Percentiles rank a stretch among this genome's conserved stretches.
These are phyloP conservation scores for Fusarium compactum DNA, from an alignment of 2,329 filamentous ascomycete genomes.

Conservation along the genomic window DNA sequence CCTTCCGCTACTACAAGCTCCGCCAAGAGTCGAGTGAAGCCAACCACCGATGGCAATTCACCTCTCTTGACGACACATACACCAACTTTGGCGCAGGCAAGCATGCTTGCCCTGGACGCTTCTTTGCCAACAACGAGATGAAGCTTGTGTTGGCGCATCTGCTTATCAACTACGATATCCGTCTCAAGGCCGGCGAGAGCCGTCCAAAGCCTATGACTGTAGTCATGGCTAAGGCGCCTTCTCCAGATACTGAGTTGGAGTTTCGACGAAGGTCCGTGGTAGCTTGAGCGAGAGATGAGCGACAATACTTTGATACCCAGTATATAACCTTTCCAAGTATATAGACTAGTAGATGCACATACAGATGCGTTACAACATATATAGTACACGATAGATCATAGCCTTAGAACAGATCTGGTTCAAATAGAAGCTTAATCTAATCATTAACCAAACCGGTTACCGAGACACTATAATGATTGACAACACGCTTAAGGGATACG, in stretches of 20 bases:
- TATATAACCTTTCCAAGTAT: constrained; percentile 33
- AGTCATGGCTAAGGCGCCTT: constrained; percentile 57
- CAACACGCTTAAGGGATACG: constrained; percentile 5
- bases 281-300: constrained; percentile 23
- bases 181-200: constrained; percentile 54
- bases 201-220: constrained; percentile 55
- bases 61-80: constrained; percentile 56
- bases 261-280: constrained; percentile 53
- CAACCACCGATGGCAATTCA: constrained; percentile 58
- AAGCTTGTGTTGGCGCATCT: constrained; percentile 59
- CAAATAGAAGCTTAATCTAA: not conserved
- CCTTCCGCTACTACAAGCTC: constrained; percentile 62
- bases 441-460: not conserved
- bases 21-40: constrained; percentile 55
- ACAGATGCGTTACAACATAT: not conserved
- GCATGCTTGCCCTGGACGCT: constrained; percentile 62
- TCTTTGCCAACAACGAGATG: constrained; percentile 61
- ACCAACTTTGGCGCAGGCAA: constrained; percentile 62
- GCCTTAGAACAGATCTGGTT: not conserved
- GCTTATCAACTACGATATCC: constrained; percentile 59
- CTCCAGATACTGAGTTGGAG: constrained; percentile 56
- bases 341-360: constrained; percentile 20
- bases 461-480: not conserved
- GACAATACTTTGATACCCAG: constrained; percentile 19
- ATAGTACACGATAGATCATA: not conserved